Evolutionary conservation across 1,284 basidiomycete genomes (phyloP).

Genomic region (Pulveroboletus sp.): DNA sequence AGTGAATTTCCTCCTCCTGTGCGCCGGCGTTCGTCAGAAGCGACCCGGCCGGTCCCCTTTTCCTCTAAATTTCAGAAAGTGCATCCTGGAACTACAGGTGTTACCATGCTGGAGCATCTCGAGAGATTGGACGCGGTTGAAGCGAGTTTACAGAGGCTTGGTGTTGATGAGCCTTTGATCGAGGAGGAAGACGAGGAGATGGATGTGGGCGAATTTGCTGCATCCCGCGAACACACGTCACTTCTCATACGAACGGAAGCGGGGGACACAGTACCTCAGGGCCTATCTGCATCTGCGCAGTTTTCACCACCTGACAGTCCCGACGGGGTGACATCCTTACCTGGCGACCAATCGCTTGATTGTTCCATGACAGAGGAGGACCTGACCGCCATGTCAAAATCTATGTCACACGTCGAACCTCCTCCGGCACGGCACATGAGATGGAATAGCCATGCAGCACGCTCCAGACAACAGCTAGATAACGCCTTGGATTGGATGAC

Average conservation of each 20-base stretch:
- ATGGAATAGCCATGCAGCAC: slow-evolving; percentile 44
- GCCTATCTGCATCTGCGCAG: slow-evolving; percentile 40
- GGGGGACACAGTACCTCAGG: slow-evolving; percentile 27
- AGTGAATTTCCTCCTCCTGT: slow-evolving; percentile 75
- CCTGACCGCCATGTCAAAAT: slow-evolving; percentile 71
- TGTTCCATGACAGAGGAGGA: slow-evolving; percentile 70
- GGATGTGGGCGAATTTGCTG: slow-evolving; percentile 55
- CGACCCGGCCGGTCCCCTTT: slow-evolving; percentile 74
- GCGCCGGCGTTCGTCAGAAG: slow-evolving; percentile 62
- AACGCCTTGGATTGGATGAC: slow-evolving; percentile 69
- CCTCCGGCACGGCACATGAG: slow-evolving; percentile 42
- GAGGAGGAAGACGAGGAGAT: slow-evolving; percentile 50
- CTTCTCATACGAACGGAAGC: slow-evolving; percentile 30
- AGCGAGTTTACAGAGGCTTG: slow-evolving; percentile 70
- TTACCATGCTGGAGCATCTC: slow-evolving; percentile 78
- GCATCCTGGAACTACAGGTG: slow-evolving; percentile 77
- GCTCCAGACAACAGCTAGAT: slow-evolving; percentile 36
- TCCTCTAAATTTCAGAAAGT: slow-evolving; percentile 75
- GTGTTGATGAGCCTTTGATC: slow-evolving; percentile 53
- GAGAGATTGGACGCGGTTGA: slow-evolving; percentile 81
- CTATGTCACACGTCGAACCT: slow-evolving; percentile 61
- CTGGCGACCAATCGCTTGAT: slow-evolving; percentile 49
- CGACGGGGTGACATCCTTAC: slow-evolving; percentile 49
- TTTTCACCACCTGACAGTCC: slow-evolving; percentile 54
- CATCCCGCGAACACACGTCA: slow-evolving; percentile 20